These are phyloP conservation scores for Dictyostelium capitatum DNA, from an alignment of 78 protist species.

Conservation along the genomic window DNA sequence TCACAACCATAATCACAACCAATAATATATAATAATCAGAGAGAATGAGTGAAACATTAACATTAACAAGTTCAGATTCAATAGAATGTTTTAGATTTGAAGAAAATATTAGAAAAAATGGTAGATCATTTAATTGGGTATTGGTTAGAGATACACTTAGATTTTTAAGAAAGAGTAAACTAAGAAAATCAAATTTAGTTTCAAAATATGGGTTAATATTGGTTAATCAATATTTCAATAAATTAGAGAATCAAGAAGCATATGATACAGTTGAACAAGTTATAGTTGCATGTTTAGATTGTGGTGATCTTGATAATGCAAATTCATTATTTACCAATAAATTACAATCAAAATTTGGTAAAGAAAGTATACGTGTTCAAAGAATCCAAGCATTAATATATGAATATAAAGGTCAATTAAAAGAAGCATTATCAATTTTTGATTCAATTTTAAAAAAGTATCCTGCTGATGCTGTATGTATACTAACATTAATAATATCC, in stretches of 20 bases:
- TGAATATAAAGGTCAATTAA: neutral
- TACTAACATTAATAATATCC: too few species aligned
- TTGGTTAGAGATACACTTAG: conserved; percentile 48
- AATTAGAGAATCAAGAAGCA: neutral
- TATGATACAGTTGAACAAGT: conserved; percentile 61
- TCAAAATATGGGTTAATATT: conserved; percentile 37
- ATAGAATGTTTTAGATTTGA: neutral
- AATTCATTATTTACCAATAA: neutral
- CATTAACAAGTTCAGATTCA: conserved; percentile 20
- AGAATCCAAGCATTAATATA: conserved; percentile 27
- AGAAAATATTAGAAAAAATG: neutral
- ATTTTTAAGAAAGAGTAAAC: conserved; percentile 49
- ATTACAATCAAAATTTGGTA: conserved; percentile 22
- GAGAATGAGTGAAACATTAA: neutral
- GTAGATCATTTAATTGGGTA: conserved; percentile 44
- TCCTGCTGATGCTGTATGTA: conserved; percentile 54
- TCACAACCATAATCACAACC: neutral
- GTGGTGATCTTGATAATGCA: conserved; percentile 19
- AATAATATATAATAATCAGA: neutral
- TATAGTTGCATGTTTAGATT: conserved; percentile 24
- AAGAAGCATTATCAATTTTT: conserved; percentile 28
- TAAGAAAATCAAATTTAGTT: conserved; percentile 33
- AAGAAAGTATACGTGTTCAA: conserved; percentile 42
- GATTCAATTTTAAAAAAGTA: conserved; percentile 35
- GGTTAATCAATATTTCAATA: conserved; percentile 19